Evolutionary conservation across 352 stramenopile species (phyloP), one percentile per base, ranked within the genome.

Genomic region (Blastocystis sp.): DNA sequence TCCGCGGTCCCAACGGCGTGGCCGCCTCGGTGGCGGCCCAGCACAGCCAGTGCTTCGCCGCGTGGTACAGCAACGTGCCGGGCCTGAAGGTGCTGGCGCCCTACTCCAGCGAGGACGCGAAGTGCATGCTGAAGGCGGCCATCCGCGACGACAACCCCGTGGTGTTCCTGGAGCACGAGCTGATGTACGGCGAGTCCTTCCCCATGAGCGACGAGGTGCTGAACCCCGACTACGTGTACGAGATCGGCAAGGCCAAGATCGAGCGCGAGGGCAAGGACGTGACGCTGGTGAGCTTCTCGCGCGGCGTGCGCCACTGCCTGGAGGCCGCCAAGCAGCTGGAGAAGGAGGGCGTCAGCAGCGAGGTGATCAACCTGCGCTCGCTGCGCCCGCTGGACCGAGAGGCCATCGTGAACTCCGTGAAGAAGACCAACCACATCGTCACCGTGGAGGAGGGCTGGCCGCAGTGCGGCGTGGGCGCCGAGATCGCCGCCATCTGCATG

Each of bases 101-200:
- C 7, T 99, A 98, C 91, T 97, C 95, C 89, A 93, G 94, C 11
- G 97, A 99, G 90, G 97, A 99, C 91, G 95, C 96, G 45, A 97
- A 97, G 91, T 97, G 97, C 80, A 92, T 99, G 81, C 94, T 99
- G 21, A 99, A 99, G 94, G 95, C 96, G 38, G 97, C 97, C 28
- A 99, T 99, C 91, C 95, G 96, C 71, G 97, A 99, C 93, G 95
- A 96, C 62, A 99, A 99, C 92, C 97, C 97, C 28, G 97, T 99
- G 19, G 93, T 99, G 3, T 91, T 99, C 70, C 93, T 99, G 71
- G 97, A 99, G 92, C 98, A 99, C 91, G 97, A 99, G 92, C 92
- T 99, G 21, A 92, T 99, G 90, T 99, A 99, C 91, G 93, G 96
- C 82, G 94, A 96, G 34, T 93, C 93, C 87, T 99, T 99, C 92